Evolutionary conservation across 371 early-diverging fungal genomes (phyloP).

Genomic region (Scutellospora calospora): DNA sequence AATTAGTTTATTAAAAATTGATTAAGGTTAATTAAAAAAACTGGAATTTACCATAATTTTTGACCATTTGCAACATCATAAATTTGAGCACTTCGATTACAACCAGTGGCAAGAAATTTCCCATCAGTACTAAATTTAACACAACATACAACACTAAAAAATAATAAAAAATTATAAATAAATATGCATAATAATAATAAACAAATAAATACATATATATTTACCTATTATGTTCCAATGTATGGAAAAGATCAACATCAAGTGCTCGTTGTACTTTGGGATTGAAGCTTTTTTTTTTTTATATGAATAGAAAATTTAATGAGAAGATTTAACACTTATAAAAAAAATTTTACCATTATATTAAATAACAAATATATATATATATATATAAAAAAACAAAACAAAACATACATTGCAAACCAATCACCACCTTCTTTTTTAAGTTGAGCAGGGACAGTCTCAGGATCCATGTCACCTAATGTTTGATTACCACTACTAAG

Average conservation of each 20-base stretch:
- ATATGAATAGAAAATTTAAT: not conserved
- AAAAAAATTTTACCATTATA: not conserved
- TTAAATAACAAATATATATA: not conserved
- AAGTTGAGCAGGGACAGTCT: conserved; percentile 78
- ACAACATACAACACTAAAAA: conserved; percentile 93
- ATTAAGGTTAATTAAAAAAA: not conserved
- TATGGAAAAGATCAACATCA: conserved; percentile 86
- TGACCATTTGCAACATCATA: conserved; percentile 83
- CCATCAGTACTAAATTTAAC: conserved; percentile 95
- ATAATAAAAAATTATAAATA: not conserved
- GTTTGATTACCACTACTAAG: conserved; percentile 54
- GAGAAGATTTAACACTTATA: too few relatives aligned
- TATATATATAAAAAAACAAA: conserved; percentile 14
- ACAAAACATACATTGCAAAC: conserved; percentile 79
- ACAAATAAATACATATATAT: not conserved
- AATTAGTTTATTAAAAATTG: not conserved
- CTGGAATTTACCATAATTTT: conserved; percentile 67
- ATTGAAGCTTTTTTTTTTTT: conserved; percentile 62
- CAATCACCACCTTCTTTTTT: conserved; percentile 93
- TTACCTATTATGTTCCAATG: conserved; percentile 81
- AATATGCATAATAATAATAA: conserved; percentile 6
- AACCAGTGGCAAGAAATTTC: conserved; percentile 93
- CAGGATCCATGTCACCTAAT: conserved; percentile 85
- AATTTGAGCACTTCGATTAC: conserved; percentile 91
- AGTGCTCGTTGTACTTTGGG: conserved; percentile 75